Evolutionary conservation across 1,284 basidiomycete genomes (phyloP).

Genomic region (Pyrrhoderma noxium): DNA sequence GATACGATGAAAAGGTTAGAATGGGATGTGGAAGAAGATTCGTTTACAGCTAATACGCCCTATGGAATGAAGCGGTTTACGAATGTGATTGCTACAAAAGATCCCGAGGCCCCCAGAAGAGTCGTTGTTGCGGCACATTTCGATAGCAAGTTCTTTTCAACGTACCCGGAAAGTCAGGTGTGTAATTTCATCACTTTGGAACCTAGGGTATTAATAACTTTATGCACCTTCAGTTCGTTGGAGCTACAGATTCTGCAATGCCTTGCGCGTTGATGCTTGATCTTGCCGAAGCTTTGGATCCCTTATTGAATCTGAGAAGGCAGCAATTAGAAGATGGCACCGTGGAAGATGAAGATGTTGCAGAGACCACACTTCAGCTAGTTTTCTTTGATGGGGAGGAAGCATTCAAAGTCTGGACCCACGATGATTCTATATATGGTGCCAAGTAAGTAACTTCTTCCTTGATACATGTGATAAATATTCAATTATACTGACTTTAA

Average conservation of each 20-base stretch:
- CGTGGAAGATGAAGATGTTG: slow-evolving; percentile 70
- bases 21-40: slow-evolving; percentile 84
- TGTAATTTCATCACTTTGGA: slow-evolving; percentile 20
- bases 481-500: too few species aligned
- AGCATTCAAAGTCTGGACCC: slow-evolving; percentile 88
- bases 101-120: slow-evolving; percentile 73
- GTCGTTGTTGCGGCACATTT: slow-evolving; percentile 92
- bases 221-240: slow-evolving; percentile 66
- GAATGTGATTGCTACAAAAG: slow-evolving; percentile 93
- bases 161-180: slow-evolving; percentile 67
- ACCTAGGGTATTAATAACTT: background rate
- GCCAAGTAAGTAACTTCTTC: slow-evolving; percentile 50
- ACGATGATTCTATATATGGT: slow-evolving; percentile 89
- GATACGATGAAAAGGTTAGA: slow-evolving; percentile 59
- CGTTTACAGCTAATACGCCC: slow-evolving; percentile 78
- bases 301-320: slow-evolving; percentile 57
- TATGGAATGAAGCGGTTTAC: slow-evolving; percentile 77
- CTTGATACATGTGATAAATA: too few species aligned
- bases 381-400: slow-evolving; percentile 99
- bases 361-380: slow-evolving; percentile 85
- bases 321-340: slow-evolving; percentile 47
- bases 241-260: slow-evolving; percentile 95
- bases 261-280: slow-evolving; percentile 93
- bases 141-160: slow-evolving; percentile 87
- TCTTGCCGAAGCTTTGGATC: slow-evolving; percentile 74